Evolutionary conservation across 2,329 filamentous ascomycete species (phyloP).

Genomic region (Stachybotrys elegans): DNA sequence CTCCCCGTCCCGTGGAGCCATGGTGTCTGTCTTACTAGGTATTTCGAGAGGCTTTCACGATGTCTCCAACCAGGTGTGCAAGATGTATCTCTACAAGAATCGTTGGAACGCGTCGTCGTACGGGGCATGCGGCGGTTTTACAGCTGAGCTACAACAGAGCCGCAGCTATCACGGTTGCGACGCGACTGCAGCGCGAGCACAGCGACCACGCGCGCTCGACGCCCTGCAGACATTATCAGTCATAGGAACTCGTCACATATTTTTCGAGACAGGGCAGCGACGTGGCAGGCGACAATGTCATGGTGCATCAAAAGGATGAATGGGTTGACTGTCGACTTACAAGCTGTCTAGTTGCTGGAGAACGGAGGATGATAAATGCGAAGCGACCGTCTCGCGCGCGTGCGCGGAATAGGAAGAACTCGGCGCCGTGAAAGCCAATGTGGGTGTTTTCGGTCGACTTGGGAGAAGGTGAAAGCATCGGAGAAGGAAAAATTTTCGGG

Average conservation of each 20-base stretch:
- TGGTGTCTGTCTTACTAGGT: too few species aligned
- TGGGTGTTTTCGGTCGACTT: conserved; percentile 25
- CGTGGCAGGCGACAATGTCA: neutral
- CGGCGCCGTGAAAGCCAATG: conserved; percentile 27
- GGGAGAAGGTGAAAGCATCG: conserved; percentile 19
- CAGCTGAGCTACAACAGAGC: too few species aligned
- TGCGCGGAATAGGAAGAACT: conserved; percentile 44
- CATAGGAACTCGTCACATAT: too few species aligned
- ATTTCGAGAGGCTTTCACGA: too few species aligned
- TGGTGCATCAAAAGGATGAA: conserved; percentile 8
- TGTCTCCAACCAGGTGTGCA: too few species aligned
- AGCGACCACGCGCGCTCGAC: neutral
- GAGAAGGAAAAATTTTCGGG: conserved; percentile 32
- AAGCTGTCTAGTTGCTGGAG: conserved; percentile 21
- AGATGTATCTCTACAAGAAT: too few species aligned
- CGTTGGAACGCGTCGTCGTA: too few species aligned
- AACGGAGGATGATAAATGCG: conserved; percentile 39
- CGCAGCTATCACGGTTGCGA: too few species aligned
- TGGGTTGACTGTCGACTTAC: conserved; percentile 26
- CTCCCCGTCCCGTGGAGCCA: conserved; percentile 30
- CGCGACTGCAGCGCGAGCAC: neutral
- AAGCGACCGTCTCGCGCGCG: conserved; percentile 31
- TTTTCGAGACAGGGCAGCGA: too few species aligned
- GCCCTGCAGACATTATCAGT: conserved; percentile 2
- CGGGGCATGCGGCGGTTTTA: too few species aligned